A percentile compares a stretch with the other conserved stretches of the same genome.
phyloP scores from a whole-genome alignment of 257 asterid species.

The Solanum chmielewskii region DNA sequence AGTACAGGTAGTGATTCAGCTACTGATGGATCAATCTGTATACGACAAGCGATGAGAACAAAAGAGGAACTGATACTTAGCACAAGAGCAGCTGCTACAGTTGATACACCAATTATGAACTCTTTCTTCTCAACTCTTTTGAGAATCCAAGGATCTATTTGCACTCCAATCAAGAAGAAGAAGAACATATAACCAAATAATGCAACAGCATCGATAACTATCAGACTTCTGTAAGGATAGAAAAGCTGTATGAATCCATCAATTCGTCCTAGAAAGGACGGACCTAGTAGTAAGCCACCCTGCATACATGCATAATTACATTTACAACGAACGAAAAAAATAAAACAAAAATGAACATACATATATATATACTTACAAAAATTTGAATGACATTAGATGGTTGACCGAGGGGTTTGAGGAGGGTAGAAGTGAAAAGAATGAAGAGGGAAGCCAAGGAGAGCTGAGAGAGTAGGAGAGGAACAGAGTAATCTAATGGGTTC shows the following conservation, averaged over 20 bases:
- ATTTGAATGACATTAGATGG: conserved; percentile 25
- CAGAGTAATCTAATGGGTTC: conserved; percentile 16
- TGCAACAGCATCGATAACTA: conserved; percentile 16
- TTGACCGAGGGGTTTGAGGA: conserved; percentile 29
- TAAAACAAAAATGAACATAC: not conserved
- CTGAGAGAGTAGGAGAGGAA: conserved; percentile 23
- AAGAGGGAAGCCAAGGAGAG: conserved; percentile 12
- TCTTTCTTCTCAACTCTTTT: conserved; percentile 17
- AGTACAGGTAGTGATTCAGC: conserved; percentile 9
- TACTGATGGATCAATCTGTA: not conserved
- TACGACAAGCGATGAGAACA: not conserved
- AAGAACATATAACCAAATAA: conserved; percentile 23
- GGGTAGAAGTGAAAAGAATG: conserved; percentile 5
- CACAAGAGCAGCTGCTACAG: conserved; percentile 5
- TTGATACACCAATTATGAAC: conserved; percentile 15
- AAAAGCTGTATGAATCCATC: conserved; percentile 6
- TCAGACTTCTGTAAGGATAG: conserved; percentile 12
- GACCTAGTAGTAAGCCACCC: conserved; percentile 22
- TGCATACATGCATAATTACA: conserved; percentile 3
- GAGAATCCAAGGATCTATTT: conserved; percentile 30
- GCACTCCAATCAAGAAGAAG: conserved; percentile 40
- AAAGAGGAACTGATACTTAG: conserved; percentile 2
- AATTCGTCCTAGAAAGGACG: conserved; percentile 23
- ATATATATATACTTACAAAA: conserved; percentile 6
- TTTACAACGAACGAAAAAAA: not conserved